phyloP scores from a whole-genome alignment of 2,329 filamentous ascomycete genomes.

The Aureobasidium sp. region DNA sequence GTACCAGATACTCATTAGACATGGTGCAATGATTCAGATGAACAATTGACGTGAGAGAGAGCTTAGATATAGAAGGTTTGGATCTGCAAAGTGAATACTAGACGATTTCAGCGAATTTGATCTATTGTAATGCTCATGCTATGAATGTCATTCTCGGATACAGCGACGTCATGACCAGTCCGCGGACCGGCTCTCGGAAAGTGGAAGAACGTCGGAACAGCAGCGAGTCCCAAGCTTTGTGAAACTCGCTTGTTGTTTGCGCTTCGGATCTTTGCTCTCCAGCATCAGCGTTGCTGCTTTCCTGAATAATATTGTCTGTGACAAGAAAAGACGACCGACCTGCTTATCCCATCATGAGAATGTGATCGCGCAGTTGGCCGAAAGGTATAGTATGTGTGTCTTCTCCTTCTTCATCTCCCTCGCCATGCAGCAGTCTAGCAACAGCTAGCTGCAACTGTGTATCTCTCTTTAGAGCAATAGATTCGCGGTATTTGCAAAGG shows the following conservation, averaged over 20 bases:
- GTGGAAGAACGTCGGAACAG: conserved; percentile 2
- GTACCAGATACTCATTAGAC: conserved; percentile 19
- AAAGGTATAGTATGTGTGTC: background rate
- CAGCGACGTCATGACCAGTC: background rate
- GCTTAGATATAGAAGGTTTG: background rate
- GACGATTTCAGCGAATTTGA: background rate
- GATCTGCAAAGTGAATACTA: background rate
- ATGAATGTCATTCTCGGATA: background rate
- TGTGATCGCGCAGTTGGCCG: background rate
- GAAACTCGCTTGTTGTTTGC: background rate
- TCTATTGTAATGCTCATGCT: background rate
- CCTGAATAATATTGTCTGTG: background rate
- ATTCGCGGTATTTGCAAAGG: conserved; percentile 40
- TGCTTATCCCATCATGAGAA: background rate
- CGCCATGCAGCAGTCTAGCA: conserved; percentile 13
- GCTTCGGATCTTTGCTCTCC: background rate
- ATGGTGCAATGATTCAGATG: conserved; percentile 13
- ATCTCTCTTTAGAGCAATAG: conserved; percentile 13
- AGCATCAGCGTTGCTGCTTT: background rate
- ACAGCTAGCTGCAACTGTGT: conserved; percentile 26
- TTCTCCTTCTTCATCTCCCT: background rate
- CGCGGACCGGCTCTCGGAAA: background rate
- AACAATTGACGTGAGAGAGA: background rate
- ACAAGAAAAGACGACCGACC: background rate
- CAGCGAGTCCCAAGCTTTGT: background rate